Evolutionary conservation across 371 early-diverging fungal genomes (phyloP).

Genomic region (Rhizopus sp.): DNA sequence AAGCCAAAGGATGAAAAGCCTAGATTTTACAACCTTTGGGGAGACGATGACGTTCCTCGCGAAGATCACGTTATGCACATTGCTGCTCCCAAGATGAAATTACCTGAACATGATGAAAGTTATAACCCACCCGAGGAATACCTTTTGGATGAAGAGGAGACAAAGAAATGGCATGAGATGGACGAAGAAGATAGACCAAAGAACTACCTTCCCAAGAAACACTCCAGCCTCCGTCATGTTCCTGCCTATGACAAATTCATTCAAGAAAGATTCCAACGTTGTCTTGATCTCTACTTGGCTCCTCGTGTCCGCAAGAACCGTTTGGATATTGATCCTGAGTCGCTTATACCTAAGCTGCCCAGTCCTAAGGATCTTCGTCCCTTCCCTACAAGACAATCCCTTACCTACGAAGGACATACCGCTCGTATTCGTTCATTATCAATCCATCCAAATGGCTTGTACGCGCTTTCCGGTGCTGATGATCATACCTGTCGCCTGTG

Average conservation of each 20-base stretch:
- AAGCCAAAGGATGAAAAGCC: slow-evolving; percentile 67
- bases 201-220: slow-evolving; percentile 87
- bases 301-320: slow-evolving; percentile 90
- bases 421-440: slow-evolving; percentile 80
- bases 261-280: slow-evolving; percentile 94
- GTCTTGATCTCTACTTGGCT: slow-evolving; percentile 95
- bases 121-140: slow-evolving; percentile 99
- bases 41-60: slow-evolving; percentile 60
- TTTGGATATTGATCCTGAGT: slow-evolving; percentile 89
- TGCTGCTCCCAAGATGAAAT: slow-evolving; percentile 87
- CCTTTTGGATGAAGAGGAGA: slow-evolving; percentile 81
- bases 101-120: slow-evolving; percentile 92
- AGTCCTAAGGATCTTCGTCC: slow-evolving; percentile 94
- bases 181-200: slow-evolving; percentile 82
- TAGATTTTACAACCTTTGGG: slow-evolving; percentile 88
- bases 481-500: slow-evolving; percentile 88
- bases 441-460: slow-evolving; percentile 90
- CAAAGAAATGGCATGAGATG: slow-evolving; percentile 71
- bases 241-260: slow-evolving; percentile 87
- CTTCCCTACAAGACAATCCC: slow-evolving; percentile 83
- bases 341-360: slow-evolving; percentile 94
- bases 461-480: slow-evolving; percentile 87
- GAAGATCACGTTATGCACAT: slow-evolving; percentile 79
- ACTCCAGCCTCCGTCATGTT: slow-evolving; percentile 77
- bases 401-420: slow-evolving; percentile 83